Base-by-base conservation (phyloP, 2,329 filamentous ascomycete genomes). In the Alternaria tenuissima region DNA sequence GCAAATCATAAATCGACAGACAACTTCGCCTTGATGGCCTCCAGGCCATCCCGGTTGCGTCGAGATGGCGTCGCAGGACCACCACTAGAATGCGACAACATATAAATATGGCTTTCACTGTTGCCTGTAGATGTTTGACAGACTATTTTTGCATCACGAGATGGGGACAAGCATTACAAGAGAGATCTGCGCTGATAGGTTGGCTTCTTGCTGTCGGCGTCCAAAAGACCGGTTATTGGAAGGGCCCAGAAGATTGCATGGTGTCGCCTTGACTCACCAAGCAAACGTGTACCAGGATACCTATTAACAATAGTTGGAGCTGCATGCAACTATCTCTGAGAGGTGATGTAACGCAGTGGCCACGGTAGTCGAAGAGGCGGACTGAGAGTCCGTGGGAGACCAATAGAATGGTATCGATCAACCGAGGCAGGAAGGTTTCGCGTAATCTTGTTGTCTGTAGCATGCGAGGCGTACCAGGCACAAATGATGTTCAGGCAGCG, bases 91-190 rank as follows among this genome's bases (percentile, higher is more conserved):
- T 58, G 52, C 54, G 59, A 65, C 69, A 65, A 69, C 66, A 65
- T 55, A 38, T 68, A 47, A 62, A 65, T 63, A 63, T 41, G 47
- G 51, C 56, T 41, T 56, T 60, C 53, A 41, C 54, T 51, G 56
- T 39, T 55, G 56, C 51, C 56, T 64, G 58, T 59, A 63, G 55
- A 44, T 66, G 36, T 64, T 63, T 66, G 62, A 56, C 66, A 51
- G 56, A 64, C 67, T 73, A 75, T 74, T 74, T 69, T 71, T 70
- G 65, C 53, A 57, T 63, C 55, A 61, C 64, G 59, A 64, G 63
- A 64, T 62, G 44, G 53, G 32, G 57, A 66, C 66, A 75, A 70
- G 70, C 71, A 63, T 71, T 69, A 75, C 75, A 72, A 42, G 16
- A 28, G 28, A 22, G 26, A 55, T 26, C 26, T 48, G 64, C 55